Percentiles rank a stretch among this genome's conserved stretches.
phyloP scores from a whole-genome alignment of 1,284 basidiomycete species.

The Papiliotrema fonsecae region DNA sequence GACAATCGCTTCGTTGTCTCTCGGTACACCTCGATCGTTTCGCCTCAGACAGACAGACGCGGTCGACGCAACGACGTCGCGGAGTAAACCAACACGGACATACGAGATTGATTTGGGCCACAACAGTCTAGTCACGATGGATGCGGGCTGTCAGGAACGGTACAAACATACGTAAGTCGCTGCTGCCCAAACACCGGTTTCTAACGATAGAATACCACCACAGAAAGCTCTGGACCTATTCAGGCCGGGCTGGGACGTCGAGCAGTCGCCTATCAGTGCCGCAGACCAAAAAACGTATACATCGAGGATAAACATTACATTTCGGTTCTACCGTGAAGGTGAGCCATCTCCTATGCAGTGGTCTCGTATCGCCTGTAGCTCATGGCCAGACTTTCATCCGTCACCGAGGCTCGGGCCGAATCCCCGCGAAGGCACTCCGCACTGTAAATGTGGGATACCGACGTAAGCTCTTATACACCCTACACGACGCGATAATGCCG shows the following conservation, averaged over 20 bases:
- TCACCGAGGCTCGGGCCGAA: constrained; percentile 28
- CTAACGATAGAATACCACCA: constrained; percentile 58
- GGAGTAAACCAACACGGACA: constrained; percentile 59
- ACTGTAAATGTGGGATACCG: constrained; percentile 74
- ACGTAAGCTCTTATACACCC: constrained; percentile 44
- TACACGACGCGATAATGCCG: not conserved
- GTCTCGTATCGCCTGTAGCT: not conserved
- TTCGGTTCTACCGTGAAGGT: constrained; percentile 53
- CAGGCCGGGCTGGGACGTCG: constrained; percentile 54
- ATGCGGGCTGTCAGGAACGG: constrained; percentile 79
- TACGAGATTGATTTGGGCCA: constrained; percentile 78
- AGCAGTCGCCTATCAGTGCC: constrained; percentile 22
- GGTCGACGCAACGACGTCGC: constrained; percentile 50
- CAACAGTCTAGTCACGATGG: constrained; percentile 89
- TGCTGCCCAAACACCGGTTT: not conserved
- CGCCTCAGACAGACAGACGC: constrained; percentile 55
- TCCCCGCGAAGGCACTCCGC: constrained; percentile 44
- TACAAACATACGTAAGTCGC: constrained; percentile 60
- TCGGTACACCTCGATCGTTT: constrained; percentile 74
- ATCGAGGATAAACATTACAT: constrained; percentile 81
- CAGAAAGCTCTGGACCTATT: constrained; percentile 71
- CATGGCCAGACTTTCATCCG: constrained; percentile 71
- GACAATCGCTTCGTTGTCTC: constrained; percentile 85
- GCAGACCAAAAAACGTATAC: constrained; percentile 53
- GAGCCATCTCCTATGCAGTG: constrained; percentile 1